Conservation (phyloP, 2,329 filamentous ascomycete genomes). For the Pleomassaria siparia region DNA sequence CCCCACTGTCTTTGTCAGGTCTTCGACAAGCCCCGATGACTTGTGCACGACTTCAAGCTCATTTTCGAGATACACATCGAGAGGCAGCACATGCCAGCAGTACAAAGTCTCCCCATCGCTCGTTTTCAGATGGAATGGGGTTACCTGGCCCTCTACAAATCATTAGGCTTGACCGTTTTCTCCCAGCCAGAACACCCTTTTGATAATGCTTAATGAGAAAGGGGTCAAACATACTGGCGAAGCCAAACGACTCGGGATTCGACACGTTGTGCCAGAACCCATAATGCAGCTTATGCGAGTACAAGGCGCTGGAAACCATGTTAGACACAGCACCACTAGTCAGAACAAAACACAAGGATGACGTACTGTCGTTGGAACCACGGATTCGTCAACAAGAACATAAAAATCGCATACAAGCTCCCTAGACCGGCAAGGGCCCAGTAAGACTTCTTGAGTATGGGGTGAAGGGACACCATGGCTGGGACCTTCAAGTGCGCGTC, state of each 20-base stretch:
- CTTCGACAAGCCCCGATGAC: constrained; percentile 45
- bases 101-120: constrained; percentile 77
- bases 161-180: too few species aligned
- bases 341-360: constrained; percentile 7
- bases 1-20: constrained; percentile 51
- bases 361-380: constrained; percentile 78
- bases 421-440: constrained; percentile 53
- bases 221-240: constrained; percentile 70
- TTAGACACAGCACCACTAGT: background rate
- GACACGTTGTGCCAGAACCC: constrained; percentile 72
- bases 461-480: constrained; percentile 30
- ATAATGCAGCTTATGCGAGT: constrained; percentile 78
- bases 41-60: constrained; percentile 58
- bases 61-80: constrained; percentile 73
- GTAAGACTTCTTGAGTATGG: constrained; percentile 39
- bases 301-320: constrained; percentile 65
- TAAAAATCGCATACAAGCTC: constrained; percentile 65
- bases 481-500: background rate
- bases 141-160: constrained; percentile 75
- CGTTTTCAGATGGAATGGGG: constrained; percentile 76
- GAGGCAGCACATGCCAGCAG: constrained; percentile 86
- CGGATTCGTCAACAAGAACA: constrained; percentile 68
- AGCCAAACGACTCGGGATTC: constrained; percentile 80
- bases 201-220: too few species aligned
- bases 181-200: too few species aligned